Percentiles rank a stretch among this genome's conserved stretches.
Evolutionary conservation across 805 yeast species (phyloP).

Genomic region (Wickerhamomyces mucosus): DNA sequence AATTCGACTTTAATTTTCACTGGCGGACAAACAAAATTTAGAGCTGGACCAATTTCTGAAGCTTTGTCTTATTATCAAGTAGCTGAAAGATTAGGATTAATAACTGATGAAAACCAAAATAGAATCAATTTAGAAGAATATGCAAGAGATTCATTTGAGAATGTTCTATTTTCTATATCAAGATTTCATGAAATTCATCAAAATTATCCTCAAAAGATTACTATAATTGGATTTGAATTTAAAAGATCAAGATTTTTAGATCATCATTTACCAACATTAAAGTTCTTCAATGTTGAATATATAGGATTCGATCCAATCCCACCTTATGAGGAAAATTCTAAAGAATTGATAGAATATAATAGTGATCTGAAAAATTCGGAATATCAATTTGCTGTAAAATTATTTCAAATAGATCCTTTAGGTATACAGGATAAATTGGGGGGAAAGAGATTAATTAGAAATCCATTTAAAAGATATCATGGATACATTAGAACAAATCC

Average conservation of each 20-base stretch:
- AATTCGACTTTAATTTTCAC: constrained; percentile 35
- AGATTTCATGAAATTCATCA: constrained; percentile 39
- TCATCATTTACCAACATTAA: constrained; percentile 45
- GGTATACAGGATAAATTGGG: constrained; percentile 38
- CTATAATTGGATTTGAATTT: constrained; percentile 68
- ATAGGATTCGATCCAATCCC: constrained; percentile 53
- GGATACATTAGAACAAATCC: constrained; percentile 22
- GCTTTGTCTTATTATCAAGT: constrained; percentile 46
- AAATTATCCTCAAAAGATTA: constrained; percentile 40
- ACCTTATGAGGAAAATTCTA: constrained; percentile 14
- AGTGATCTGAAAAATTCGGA: constrained; percentile 40
- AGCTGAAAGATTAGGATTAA: constrained; percentile 24
- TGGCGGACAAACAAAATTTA: constrained; percentile 66
- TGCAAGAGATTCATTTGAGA: constrained; percentile 77
- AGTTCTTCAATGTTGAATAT: constrained; percentile 30
- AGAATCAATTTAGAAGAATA: constrained; percentile 50
- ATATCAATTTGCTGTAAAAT: constrained; percentile 39
- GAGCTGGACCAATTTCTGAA: constrained; percentile 49
- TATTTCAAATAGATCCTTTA: constrained; percentile 47
- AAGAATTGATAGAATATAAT: constrained; percentile 30
- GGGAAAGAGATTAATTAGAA: constrained; percentile 41
- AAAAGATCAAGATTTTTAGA: constrained; percentile 51
- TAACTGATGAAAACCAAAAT: constrained; percentile 3
- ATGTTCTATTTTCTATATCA: constrained; percentile 51
- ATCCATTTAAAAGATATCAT: constrained; percentile 42